phyloP scores from a whole-genome alignment of 1,284 basidiomycete species.

The Lignosus rhinocerotis region DNA sequence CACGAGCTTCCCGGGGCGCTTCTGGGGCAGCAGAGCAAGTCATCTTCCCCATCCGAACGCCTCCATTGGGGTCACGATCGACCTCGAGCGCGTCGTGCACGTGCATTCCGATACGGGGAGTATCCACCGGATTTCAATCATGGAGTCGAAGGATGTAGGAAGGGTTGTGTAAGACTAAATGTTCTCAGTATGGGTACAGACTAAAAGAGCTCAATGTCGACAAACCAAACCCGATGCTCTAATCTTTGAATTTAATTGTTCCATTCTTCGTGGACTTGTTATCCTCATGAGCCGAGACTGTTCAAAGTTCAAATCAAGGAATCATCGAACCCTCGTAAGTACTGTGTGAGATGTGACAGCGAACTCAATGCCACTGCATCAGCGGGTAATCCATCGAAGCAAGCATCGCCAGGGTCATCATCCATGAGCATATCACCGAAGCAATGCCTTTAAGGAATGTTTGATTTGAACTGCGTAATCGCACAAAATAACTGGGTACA shows the following conservation, averaged over 20 bases:
- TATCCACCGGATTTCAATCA: background rate
- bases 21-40: background rate
- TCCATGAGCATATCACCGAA: background rate
- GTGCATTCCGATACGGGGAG: background rate
- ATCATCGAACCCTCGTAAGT: background rate
- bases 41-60: background rate
- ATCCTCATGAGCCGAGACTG: too few relatives aligned
- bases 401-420: background rate
- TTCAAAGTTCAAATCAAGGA: too few relatives aligned
- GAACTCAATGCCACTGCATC: background rate
- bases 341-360: background rate
- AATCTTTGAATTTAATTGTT: too few relatives aligned
- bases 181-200: background rate
- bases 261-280: too few relatives aligned
- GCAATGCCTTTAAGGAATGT: constrained; percentile 19
- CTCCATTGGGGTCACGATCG: constrained; percentile 1
- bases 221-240: too few relatives aligned
- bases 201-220: background rate
- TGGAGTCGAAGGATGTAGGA: background rate
- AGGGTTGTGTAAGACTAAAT: background rate
- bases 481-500: constrained; percentile 31
- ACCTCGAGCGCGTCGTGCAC: constrained; percentile 4
- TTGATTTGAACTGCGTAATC: constrained; percentile 26
- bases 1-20: background rate
- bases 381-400: too few relatives aligned